phyloP scores from a whole-genome alignment of 2,329 filamentous ascomycete genomes.

The Penicillium sp. region DNA sequence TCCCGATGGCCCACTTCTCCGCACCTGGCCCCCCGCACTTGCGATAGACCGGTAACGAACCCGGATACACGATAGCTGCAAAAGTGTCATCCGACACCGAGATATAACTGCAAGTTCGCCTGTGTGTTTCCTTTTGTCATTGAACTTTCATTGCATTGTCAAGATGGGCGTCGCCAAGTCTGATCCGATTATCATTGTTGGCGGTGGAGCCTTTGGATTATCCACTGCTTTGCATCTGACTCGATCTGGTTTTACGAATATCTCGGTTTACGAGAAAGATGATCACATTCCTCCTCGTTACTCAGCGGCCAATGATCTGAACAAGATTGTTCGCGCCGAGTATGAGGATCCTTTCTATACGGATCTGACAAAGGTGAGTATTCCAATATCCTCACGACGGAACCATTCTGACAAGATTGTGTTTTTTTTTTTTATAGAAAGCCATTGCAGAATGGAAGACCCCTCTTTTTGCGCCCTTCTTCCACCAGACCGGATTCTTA shows the following conservation, averaged over 20 bases:
- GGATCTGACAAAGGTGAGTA: constrained; percentile 52
- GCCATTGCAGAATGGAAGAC: constrained; percentile 57
- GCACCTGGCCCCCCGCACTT: constrained; percentile 4
- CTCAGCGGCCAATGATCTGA: constrained; percentile 62
- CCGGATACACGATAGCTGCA: constrained; percentile 4
- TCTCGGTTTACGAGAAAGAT: constrained; percentile 52
- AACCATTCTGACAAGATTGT: background rate
- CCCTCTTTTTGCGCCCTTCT: constrained; percentile 57
- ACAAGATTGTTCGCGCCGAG: constrained; percentile 63
- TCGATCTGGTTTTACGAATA: constrained; percentile 47
- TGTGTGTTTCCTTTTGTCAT: background rate
- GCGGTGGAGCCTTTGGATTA: constrained; percentile 54
- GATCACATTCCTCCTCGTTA: constrained; percentile 49
- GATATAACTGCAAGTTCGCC: constrained; percentile 2
- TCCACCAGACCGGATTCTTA: constrained; percentile 54
- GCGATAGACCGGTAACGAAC: constrained; percentile 1
- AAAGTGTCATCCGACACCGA: constrained; percentile 1
- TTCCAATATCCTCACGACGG: background rate
- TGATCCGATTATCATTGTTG: constrained; percentile 38
- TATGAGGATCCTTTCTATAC: constrained; percentile 62
- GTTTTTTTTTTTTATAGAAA: constrained; percentile 34
- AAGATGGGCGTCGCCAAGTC: constrained; percentile 22
- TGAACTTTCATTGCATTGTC: background rate
- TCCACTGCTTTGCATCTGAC: constrained; percentile 52
- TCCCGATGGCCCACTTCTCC: constrained; percentile 14